A percentile compares a stretch with the other conserved stretches of the same genome.
phyloP scores from a whole-genome alignment of 176 grass and related monocot species.

The Ampelocalamus luodianensis region DNA sequence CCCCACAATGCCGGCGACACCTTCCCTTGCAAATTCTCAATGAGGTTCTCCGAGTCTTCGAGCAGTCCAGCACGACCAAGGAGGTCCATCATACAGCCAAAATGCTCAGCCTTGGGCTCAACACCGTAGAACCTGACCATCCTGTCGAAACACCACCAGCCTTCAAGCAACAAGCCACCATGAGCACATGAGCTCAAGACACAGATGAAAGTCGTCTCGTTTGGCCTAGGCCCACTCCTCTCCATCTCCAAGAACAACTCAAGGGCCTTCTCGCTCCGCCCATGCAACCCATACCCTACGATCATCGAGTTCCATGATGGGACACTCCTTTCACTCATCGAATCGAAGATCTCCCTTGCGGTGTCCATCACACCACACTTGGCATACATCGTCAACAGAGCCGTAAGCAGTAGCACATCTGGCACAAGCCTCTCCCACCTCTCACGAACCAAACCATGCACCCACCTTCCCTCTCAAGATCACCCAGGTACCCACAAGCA shows the following conservation, averaged over 20 bases:
- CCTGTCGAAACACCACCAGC: conserved; percentile 70
- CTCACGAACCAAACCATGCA: conserved; percentile 44
- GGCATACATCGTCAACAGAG: conserved; percentile 63
- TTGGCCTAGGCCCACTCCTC: conserved; percentile 47
- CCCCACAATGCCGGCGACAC: conserved; percentile 48
- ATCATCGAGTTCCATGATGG: conserved; percentile 83
- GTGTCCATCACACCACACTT: conserved; percentile 66
- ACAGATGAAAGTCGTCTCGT: conserved; percentile 63
- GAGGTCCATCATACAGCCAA: conserved; percentile 81
- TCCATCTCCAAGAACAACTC: conserved; percentile 76
- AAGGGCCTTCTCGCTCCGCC: conserved; percentile 56
- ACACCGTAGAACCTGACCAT: conserved; percentile 56
- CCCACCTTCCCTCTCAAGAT: conserved; percentile 58
- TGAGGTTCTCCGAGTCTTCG: conserved; percentile 37
- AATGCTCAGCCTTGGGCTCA: conserved; percentile 60
- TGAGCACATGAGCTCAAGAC: conserved; percentile 70
- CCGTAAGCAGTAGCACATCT: conserved; percentile 61
- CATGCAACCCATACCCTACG: conserved; percentile 63
- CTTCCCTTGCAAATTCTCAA: conserved; percentile 32
- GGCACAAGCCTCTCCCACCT: conserved; percentile 44
- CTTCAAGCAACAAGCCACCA: conserved; percentile 69
- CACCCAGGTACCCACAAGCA: conserved; percentile 58
- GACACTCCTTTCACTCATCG: conserved; percentile 50
- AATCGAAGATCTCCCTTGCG: conserved; percentile 57
- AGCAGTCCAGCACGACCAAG: conserved; percentile 63